Percentiles rank a stretch among this genome's conserved stretches.
Conservation (phyloP, 306 rosid species). For the Psophocarpus tetragonolobus region DNA sequence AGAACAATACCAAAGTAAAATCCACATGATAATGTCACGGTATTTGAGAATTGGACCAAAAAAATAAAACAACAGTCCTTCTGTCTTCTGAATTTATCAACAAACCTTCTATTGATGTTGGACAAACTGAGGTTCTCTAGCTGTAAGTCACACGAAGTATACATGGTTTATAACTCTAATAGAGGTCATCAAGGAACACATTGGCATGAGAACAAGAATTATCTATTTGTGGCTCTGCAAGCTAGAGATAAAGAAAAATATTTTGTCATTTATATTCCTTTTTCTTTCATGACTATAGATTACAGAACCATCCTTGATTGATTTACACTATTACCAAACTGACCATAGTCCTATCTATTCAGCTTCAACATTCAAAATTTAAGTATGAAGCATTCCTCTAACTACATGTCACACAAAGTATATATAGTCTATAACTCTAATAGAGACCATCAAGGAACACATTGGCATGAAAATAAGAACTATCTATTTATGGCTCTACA, state of each 20-base stretch:
- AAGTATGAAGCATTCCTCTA: too few relatives aligned
- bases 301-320: not conserved
- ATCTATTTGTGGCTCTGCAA: not conserved
- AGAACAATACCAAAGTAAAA: not conserved
- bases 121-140: not conserved
- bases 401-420: not conserved
- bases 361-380: too few relatives aligned
- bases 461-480: not conserved
- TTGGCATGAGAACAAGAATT: not conserved
- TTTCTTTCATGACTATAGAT: not conserved
- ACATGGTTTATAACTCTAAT: not conserved
- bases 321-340: conserved; percentile 1
- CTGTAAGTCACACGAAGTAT: not conserved
- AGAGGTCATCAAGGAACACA: not conserved
- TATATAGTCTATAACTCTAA: not conserved
- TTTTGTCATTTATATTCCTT: not conserved
- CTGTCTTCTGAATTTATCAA: not conserved
- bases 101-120: not conserved
- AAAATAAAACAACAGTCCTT: not conserved
- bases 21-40: not conserved
- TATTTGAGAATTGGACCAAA: not conserved
- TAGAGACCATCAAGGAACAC: not conserved
- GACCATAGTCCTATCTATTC: too few relatives aligned
- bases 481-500: not conserved
- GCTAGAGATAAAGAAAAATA: not conserved